Base-by-base conservation (phyloP, 2,329 filamentous ascomycete species). In the Sporothrix variecibatus region DNA sequence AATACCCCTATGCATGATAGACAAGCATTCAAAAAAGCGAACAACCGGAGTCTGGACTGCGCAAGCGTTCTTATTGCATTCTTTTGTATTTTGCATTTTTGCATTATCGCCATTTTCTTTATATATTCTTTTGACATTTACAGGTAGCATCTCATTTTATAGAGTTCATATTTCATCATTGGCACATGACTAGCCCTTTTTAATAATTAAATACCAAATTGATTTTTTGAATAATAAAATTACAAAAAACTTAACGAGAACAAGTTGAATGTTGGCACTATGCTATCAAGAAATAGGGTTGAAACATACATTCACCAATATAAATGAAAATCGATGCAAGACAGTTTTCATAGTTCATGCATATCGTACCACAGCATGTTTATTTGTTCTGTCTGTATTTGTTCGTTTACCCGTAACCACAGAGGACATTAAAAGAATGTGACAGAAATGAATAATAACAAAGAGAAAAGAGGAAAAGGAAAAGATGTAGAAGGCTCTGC, bases 401-500 rank as follows among this genome's bases (percentile, higher is more conserved):
- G 34, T 71, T 71, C 69, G 40, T 72, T 26, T 34, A 67, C 31
- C 56, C 60, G 11, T 65, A 72, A 72, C 43, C 46, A 65, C 65
- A 56, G 17, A 34, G n/a, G 46, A 68, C 49, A 72, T 62, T 51
- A 46, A 34, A 15, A 71, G 12, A 38, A 43, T 17, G 46, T 15
- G 9, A 26, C 15, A 3, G 3, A 17, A 26, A 58, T 15, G 12
- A 56, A 43, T 23, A 62, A n/a, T 58, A 49, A 38, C 40, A 38
- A 28, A 2, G 12, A 20, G 40, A 58, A 8, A 23, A 58, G 58
- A 2, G 12, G 11, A 40, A 58, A 8, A 23, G 49, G 58, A n/a
- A 20, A 28, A 28, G 17, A 67, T 28, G n/a, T 17, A 67, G 15
- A 62, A 51, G 65, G 65, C 43, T 49, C 26, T 51, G 65, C 43